Conservation (phyloP, 2,329 filamentous ascomycete genomes). For the Paraphoma chrysanthemicola region DNA sequence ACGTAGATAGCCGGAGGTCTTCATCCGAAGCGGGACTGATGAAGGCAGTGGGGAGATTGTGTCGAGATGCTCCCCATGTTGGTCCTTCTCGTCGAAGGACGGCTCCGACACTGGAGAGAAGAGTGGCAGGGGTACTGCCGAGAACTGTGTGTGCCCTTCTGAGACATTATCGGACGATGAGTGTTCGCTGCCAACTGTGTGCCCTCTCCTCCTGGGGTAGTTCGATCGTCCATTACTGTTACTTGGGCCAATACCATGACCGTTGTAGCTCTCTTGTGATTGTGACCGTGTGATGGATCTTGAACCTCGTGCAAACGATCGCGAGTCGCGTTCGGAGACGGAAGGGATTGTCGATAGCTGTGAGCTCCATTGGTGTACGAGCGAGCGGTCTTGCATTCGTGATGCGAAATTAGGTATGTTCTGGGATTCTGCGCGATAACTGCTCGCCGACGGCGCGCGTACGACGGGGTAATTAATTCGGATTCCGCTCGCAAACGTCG, state of each 20-base stretch:
- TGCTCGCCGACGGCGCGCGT: constrained; percentile 44
- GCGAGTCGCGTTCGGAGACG: constrained; percentile 45
- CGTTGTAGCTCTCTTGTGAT: constrained; percentile 38
- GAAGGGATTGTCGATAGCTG: constrained; percentile 49
- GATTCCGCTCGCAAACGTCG: constrained; percentile 42
- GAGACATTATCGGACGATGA: constrained; percentile 44
- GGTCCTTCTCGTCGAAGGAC: constrained; percentile 40
- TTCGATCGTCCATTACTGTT: constrained; percentile 23
- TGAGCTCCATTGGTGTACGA: constrained; percentile 49
- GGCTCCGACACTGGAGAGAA: constrained; percentile 38
- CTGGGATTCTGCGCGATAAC: constrained; percentile 45
- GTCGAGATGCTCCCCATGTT: constrained; percentile 46
- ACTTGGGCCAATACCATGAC: constrained; percentile 12
- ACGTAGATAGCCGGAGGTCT: constrained; percentile 47
- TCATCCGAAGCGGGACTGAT: constrained; percentile 45
- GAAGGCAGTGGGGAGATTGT: constrained; percentile 48
- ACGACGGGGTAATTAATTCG: constrained; percentile 46
- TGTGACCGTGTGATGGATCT: constrained; percentile 41
- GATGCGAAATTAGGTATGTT: constrained; percentile 41
- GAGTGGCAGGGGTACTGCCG: constrained; percentile 44
- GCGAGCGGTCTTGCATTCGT: constrained; percentile 48
- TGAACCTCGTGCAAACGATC: constrained; percentile 40
- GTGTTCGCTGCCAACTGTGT: constrained; percentile 42
- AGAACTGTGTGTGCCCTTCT: constrained; percentile 36
- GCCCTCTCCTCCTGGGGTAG: constrained; percentile 35